Percentiles rank a stretch among this genome's conserved stretches.
phyloP scores from a whole-genome alignment of 2,329 filamentous ascomycete species.

The Fusarium sp. region DNA sequence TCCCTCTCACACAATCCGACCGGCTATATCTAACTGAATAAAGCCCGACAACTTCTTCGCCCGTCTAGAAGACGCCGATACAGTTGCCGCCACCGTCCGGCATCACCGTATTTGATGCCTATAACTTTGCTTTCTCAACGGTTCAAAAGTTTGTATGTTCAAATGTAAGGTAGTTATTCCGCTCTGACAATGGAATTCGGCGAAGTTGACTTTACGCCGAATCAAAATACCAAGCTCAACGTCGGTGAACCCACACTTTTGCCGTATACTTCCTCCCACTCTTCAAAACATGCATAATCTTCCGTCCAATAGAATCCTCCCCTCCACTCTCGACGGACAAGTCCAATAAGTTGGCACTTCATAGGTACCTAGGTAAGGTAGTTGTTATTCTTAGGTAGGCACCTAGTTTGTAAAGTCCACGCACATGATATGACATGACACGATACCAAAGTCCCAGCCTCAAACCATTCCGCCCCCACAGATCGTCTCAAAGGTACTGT shows the following conservation, averaged over 20 bases:
- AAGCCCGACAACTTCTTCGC: not conserved
- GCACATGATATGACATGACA: not conserved
- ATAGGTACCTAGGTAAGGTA: not conserved
- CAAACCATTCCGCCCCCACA: not conserved
- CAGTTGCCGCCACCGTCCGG: not conserved
- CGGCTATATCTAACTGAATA: not conserved
- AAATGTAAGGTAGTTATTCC: not conserved
- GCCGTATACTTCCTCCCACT: not conserved
- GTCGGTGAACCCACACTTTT: not conserved
- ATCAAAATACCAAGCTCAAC: not conserved
- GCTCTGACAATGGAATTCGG: not conserved
- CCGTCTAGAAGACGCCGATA: not conserved
- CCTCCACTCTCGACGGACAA: not conserved
- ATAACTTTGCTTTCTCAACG: not conserved
- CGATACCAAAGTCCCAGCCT: constrained; percentile 7
- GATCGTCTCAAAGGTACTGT: not conserved
- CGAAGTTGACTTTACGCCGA: not conserved
- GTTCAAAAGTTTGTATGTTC: not conserved
- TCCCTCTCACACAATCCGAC: not conserved
- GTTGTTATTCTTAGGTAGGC: not conserved
- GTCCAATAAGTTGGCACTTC: not conserved
- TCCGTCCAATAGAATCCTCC: not conserved
- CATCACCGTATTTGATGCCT: not conserved
- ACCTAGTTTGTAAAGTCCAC: not conserved
- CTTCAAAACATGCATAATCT: not conserved